Conservation (phyloP, 2,329 filamentous ascomycete species). For the Ophiostoma pallidulum region DNA sequence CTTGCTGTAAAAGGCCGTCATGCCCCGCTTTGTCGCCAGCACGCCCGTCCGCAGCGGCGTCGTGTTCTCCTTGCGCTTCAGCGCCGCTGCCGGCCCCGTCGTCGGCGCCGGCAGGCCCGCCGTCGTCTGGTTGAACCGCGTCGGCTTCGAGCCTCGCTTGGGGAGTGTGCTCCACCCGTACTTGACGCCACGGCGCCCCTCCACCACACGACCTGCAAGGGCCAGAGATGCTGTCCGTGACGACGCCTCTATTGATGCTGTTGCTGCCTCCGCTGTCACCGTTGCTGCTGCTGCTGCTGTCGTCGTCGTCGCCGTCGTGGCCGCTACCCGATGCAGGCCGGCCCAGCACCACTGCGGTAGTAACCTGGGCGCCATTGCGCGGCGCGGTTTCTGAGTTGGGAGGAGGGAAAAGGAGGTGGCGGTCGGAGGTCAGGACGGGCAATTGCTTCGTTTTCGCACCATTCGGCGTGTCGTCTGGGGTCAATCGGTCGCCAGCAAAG, state of each 20-base stretch:
- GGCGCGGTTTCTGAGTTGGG: neutral
- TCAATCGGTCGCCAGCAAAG: neutral
- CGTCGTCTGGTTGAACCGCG: constrained; percentile 51
- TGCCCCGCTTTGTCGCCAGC: constrained; percentile 85
- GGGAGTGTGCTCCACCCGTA: constrained; percentile 50
- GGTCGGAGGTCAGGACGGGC: neutral
- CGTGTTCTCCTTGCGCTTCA: constrained; percentile 47
- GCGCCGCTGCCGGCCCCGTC: constrained; percentile 50
- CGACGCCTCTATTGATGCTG: neutral
- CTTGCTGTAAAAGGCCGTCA: constrained; percentile 82
- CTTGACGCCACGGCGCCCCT: constrained; percentile 38
- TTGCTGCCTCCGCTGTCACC: neutral
- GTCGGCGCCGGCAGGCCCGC: constrained; percentile 47
- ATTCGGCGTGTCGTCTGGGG: neutral
- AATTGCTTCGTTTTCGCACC: constrained; percentile 3
- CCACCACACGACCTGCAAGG: constrained; percentile 4
- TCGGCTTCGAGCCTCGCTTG: constrained; percentile 40
- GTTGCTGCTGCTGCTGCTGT: constrained; percentile 1
- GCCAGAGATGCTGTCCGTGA: neutral
- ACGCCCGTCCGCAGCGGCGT: constrained; percentile 66
- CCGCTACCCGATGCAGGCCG: constrained; percentile 12
- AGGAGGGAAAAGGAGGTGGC: neutral
- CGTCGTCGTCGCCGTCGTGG: neutral
- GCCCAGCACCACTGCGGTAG: constrained; percentile 24
- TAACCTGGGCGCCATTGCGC: constrained; percentile 26